Percentiles rank a stretch among this genome's conserved stretches.
These are phyloP conservation scores for Lanzia echinophila DNA, from an alignment of 2,329 filamentous ascomycete genomes.

Conservation along the genomic window DNA sequence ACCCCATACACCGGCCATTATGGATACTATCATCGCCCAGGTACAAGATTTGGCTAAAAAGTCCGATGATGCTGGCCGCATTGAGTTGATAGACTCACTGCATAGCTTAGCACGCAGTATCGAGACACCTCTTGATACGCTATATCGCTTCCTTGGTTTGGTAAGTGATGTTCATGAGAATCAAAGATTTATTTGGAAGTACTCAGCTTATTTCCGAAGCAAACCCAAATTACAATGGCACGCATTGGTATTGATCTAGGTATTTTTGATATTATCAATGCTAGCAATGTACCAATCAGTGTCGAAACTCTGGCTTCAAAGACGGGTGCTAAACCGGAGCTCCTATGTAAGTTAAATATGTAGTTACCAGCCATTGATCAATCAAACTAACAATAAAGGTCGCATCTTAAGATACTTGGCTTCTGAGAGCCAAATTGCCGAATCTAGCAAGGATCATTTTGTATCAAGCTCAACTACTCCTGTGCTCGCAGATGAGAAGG, in stretches of 20 bases:
- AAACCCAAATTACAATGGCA: background rate
- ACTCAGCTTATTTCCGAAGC: background rate
- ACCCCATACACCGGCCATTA: too few species aligned
- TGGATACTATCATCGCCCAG: background rate
- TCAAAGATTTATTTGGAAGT: too few species aligned
- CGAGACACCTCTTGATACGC: conserved; percentile 8
- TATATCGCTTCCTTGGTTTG: background rate
- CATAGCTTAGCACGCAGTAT: conserved; percentile 5
- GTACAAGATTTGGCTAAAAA: background rate
- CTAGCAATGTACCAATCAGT: conserved; percentile 14
- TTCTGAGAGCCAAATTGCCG: conserved; percentile 28
- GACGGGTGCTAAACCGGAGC: conserved; percentile 23
- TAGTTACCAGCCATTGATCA: too few species aligned
- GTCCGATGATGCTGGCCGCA: background rate
- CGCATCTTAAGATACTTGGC: conserved; percentile 32
- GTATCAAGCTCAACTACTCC: conserved; percentile 28
- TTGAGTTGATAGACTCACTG: conserved; percentile 3
- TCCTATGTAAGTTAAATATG: conserved; percentile 14
- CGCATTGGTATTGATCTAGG: conserved; percentile 14
- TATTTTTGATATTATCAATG: conserved; percentile 16
- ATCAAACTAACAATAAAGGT: conserved; percentile 3
- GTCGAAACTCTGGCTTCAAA: conserved; percentile 19
- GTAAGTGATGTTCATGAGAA: background rate
- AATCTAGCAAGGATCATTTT: conserved; percentile 27
- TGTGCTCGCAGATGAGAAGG: conserved; percentile 24